Evolutionary conservation across 2,329 filamentous ascomycete genomes (phyloP).

Genomic region (Sarocladiaceae sp.): DNA sequence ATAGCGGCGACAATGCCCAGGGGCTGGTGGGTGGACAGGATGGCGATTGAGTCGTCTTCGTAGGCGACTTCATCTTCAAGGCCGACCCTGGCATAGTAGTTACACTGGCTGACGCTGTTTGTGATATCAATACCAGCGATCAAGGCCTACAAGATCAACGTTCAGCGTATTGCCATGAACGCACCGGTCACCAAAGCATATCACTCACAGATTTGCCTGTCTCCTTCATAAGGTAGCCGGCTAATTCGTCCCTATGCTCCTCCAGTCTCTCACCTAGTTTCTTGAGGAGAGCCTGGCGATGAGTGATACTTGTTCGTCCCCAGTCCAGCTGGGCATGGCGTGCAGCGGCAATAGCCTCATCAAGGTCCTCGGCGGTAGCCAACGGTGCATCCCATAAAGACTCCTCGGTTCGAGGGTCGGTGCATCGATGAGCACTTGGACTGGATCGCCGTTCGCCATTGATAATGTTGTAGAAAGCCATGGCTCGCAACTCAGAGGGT

Average conservation of each 20-base stretch:
- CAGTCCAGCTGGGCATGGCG: slow-evolving; percentile 6
- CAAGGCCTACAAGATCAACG: background rate
- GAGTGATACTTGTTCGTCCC: slow-evolving; percentile 1
- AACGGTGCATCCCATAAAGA: slow-evolving; percentile 10
- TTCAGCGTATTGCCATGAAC: background rate
- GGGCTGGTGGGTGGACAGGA: slow-evolving; percentile 48
- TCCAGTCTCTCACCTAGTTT: slow-evolving; percentile 10
- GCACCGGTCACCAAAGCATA: background rate
- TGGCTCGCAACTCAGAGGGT: background rate
- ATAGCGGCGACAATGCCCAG: slow-evolving; percentile 66
- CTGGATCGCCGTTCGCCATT: slow-evolving; percentile 1
- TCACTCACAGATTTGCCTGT: slow-evolving; percentile 9
- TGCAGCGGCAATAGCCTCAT: slow-evolving; percentile 7
- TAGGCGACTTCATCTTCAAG: background rate
- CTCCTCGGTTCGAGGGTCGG: slow-evolving; percentile 9
- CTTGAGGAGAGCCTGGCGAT: slow-evolving; percentile 6
- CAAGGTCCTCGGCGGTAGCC: slow-evolving; percentile 9
- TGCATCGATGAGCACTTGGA: slow-evolving; percentile 6
- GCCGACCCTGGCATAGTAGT: background rate
- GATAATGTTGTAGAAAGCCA: slow-evolving; percentile 7
- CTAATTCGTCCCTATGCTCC: slow-evolving; percentile 2
- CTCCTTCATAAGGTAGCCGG: slow-evolving; percentile 7
- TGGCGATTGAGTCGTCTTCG: slow-evolving; percentile 21
- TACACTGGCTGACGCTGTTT: background rate
- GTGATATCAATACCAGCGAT: background rate